Evolutionary conservation across 352 stramenopile species (phyloP), one percentile per base, ranked within the genome.

Genomic region (Thraustochytrium striatum): DNA sequence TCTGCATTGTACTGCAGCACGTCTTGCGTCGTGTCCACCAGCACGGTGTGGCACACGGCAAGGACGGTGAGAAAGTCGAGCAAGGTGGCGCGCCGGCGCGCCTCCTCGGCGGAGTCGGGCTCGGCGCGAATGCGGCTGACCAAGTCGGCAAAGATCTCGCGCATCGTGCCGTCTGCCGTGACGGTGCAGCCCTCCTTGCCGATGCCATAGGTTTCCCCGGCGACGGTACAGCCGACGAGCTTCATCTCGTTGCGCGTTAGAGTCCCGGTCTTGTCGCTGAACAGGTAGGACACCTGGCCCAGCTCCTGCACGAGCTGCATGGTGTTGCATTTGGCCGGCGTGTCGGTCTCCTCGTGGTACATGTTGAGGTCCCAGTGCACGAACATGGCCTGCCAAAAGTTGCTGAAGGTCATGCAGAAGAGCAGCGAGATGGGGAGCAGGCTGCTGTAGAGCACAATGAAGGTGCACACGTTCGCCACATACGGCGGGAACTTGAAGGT

Each of bases 241-340:
- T 98, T 90, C 96, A 99, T 99, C 3, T 98, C 87, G 85, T 99
- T 99, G 83, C 94, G 96, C 0, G 96, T 99, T 2, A 99, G 86
- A n/a, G 96, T 99, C n/a, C 96, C 96, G 1, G 96, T 99, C 82
- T 99, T 99, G 86, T 99, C 96, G 0, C 90, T 97, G 84, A 99
- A 99, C 3, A 99, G 93, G 81, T 99, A 98, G 35, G 94, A 91
- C 57, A 99, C 95, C 87, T 98, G 92, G 1, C 95, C 96, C 16
- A 98, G 87, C 65, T 98, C 92, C 83, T 95, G 93, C 62, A 95
- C 96, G 36, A 98, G 87, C 19, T 92, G 92, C 85, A 94, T 95
- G n/a, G 87, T 94, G 28, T 94, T 90, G n/a, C 94, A 93, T 7
- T 94, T 84, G 30, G 92, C 91, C 9, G 90, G 91, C 3, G 90